Percentiles rank a stretch among this genome's conserved stretches.
Conservation (phyloP, 169 alveolate genomes). For the Cryptosporidium andersoni region DNA sequence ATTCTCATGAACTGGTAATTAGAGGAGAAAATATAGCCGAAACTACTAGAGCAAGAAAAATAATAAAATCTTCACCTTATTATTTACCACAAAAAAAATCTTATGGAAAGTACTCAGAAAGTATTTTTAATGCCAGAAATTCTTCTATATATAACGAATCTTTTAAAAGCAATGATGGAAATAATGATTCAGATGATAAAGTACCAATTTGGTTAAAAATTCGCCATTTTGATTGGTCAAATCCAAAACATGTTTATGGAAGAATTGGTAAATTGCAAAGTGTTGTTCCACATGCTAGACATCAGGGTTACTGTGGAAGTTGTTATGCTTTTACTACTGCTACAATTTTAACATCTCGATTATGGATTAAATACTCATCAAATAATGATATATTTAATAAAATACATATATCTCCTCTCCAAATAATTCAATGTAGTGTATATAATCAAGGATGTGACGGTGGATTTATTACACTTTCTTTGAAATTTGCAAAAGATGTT, state of each 20-base stretch:
- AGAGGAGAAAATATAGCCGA: not conserved
- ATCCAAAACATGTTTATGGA: slow-evolving; percentile 58
- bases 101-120: slow-evolving; percentile 5
- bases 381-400: slow-evolving; percentile 1
- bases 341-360: slow-evolving; percentile 51
- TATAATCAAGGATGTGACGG: slow-evolving; percentile 69
- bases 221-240: slow-evolving; percentile 51
- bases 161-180: not conserved
- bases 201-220: slow-evolving; percentile 52
- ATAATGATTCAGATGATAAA: not conserved
- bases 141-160: not conserved
- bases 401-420: slow-evolving; percentile 40
- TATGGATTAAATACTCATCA: slow-evolving; percentile 46
- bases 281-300: slow-evolving; percentile 18
- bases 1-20: slow-evolving; percentile 4
- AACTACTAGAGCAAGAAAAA: slow-evolving; percentile 16
- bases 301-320: slow-evolving; percentile 65
- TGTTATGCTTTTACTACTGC: slow-evolving; percentile 65
- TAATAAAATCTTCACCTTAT: slow-evolving; percentile 33
- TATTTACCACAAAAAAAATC: slow-evolving; percentile 40
- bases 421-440: slow-evolving; percentile 49
- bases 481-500: slow-evolving; percentile 55
- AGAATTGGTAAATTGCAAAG: slow-evolving; percentile 34
- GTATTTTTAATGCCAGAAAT: slow-evolving; percentile 28
- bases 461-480: slow-evolving; percentile 59